These are phyloP conservation scores for Basidiobolus meristosporus DNA, from an alignment of 371 early-diverging fungal species.

Conservation along the genomic window DNA sequence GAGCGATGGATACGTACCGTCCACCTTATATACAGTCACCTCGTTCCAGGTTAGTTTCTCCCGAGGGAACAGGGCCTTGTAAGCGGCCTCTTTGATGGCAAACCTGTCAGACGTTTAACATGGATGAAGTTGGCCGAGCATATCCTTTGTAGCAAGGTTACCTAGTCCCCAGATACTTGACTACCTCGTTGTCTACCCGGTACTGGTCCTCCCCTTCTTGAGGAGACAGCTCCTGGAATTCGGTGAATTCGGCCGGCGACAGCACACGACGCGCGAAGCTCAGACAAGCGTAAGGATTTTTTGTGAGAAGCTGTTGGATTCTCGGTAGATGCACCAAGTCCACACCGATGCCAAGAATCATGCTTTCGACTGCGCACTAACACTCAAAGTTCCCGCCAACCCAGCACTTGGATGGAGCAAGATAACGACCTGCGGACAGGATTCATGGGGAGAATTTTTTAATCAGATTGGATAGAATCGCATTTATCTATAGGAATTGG, in stretches of 20 bases:
- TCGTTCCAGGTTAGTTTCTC: conserved; percentile 41
- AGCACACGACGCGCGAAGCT: conserved; percentile 18
- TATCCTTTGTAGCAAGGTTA: not conserved
- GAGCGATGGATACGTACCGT: conserved; percentile 6
- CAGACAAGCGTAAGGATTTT: conserved; percentile 9
- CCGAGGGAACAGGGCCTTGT: conserved; percentile 37
- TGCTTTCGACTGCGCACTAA: conserved; percentile 2
- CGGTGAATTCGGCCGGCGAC: conserved; percentile 11
- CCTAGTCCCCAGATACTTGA: conserved; percentile 1
- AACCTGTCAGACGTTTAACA: conserved; percentile 16
- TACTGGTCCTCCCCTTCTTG: not conserved
- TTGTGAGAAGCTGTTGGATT: conserved; percentile 10
- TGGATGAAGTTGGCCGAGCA: not conserved
- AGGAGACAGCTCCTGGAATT: conserved; percentile 5
- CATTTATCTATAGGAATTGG: too few relatives aligned
- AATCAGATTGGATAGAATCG: too few relatives aligned
- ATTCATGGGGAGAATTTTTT: too few relatives aligned
- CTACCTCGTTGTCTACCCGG: not conserved
- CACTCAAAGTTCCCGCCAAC: too few relatives aligned
- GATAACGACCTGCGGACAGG: too few relatives aligned
- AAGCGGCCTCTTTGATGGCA: conserved; percentile 44
- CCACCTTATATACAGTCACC: conserved; percentile 23
- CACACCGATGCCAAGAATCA: conserved; percentile 27
- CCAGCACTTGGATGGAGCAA: too few relatives aligned
- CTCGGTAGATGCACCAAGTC: conserved; percentile 25